phyloP scores from a whole-genome alignment of 768 basidiomycete genomes.

The Hygrocybe punicea region DNA sequence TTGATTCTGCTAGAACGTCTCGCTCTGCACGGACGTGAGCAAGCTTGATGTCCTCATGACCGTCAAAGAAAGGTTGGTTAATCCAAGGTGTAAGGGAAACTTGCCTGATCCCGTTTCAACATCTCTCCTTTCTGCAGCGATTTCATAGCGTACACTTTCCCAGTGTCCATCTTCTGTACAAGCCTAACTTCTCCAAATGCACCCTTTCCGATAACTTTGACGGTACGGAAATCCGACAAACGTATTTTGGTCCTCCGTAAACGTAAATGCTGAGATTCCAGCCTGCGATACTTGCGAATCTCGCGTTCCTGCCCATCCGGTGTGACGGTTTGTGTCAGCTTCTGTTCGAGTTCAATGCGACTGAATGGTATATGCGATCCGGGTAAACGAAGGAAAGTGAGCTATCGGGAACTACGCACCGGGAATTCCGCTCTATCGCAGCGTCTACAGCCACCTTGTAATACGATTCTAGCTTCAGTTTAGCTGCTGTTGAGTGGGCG shows the following conservation, averaged over 20 bases:
- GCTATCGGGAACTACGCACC: constrained; percentile 45
- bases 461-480: constrained; percentile 93
- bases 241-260: constrained; percentile 86
- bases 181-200: constrained; percentile 97
- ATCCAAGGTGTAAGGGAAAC: constrained; percentile 15
- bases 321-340: constrained; percentile 66
- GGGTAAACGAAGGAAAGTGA: not conserved
- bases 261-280: constrained; percentile 85
- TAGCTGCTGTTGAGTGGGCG: constrained; percentile 84
- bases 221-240: constrained; percentile 88
- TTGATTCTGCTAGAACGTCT: constrained; percentile 92
- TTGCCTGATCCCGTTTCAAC: constrained; percentile 97
- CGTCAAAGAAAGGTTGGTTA: not conserved
- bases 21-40: constrained; percentile 98
- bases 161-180: constrained; percentile 96
- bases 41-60: constrained; percentile 48
- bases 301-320: constrained; percentile 84
- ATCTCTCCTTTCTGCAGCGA: constrained; percentile 95
- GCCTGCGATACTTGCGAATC: constrained; percentile 76
- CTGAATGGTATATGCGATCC: constrained; percentile 38
- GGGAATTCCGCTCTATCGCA: constrained; percentile 88
- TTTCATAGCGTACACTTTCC: constrained; percentile 99
- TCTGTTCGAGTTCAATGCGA: constrained; percentile 83
- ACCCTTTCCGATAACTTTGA: constrained; percentile 98
- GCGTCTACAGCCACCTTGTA: constrained; percentile 96